Evolutionary conservation across 768 basidiomycete species (phyloP).

Genomic region (Rhodotorula diobovata): DNA sequence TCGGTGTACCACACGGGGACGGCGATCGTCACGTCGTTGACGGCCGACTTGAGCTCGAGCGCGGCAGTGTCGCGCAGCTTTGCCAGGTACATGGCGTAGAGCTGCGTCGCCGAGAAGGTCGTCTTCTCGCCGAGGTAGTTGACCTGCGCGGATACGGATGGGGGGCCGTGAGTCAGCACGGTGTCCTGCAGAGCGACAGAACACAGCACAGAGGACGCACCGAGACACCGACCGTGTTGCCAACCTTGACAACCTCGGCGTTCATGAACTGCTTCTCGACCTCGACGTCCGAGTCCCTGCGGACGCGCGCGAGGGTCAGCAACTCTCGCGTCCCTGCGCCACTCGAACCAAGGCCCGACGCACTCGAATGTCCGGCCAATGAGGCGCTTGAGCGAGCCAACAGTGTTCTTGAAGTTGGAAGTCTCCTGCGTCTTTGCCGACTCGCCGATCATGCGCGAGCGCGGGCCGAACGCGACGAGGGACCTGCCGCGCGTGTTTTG

Average conservation of each 20-base stretch:
- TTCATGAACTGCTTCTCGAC: conserved; percentile 89
- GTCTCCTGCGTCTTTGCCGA: conserved; percentile 95
- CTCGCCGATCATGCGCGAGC: conserved; percentile 88
- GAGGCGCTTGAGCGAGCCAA: conserved; percentile 85
- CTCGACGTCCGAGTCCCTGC: conserved; percentile 70
- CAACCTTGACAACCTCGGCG: conserved; percentile 75
- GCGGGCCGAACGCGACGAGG: conserved; percentile 86
- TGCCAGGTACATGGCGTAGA: conserved; percentile 83
- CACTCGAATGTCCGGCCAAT: conserved; percentile 66
- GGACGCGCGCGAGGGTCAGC: background rate
- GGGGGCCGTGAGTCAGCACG: background rate
- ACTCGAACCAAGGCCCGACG: background rate
- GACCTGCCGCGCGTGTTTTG: conserved; percentile 71
- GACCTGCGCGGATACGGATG: conserved; percentile 56
- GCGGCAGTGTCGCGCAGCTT: conserved; percentile 83
- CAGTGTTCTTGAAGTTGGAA: conserved; percentile 95
- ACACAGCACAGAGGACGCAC: conserved; percentile 52
- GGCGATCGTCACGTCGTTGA: conserved; percentile 90
- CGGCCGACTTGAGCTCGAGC: conserved; percentile 74
- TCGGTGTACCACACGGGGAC: conserved; percentile 98
- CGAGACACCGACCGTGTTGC: conserved; percentile 77
- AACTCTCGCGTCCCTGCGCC: accelerated
- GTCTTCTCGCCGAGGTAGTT: conserved; percentile 77
- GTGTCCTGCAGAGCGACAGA: no score
- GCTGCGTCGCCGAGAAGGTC: conserved; percentile 79